A percentile compares a stretch with the other conserved stretches of the same genome.
phyloP scores from a whole-genome alignment of 78 protist species.

The Tieghemostelium lacteum region DNA sequence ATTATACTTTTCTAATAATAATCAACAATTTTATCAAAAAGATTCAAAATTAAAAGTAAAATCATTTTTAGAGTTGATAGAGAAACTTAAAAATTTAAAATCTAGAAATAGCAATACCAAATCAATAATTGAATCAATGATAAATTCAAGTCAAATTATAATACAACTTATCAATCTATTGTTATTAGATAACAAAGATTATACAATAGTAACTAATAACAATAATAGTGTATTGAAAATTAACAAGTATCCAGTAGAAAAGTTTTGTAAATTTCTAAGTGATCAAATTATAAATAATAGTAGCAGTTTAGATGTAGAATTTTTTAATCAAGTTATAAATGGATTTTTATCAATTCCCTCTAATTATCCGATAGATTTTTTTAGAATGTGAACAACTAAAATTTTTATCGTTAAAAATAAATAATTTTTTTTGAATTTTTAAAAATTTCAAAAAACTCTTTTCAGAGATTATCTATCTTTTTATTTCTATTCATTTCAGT shows the following conservation, averaged over 20 bases:
- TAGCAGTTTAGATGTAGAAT: not conserved
- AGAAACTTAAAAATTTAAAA: not conserved
- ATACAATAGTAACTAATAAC: not conserved
- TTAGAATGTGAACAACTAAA: not conserved
- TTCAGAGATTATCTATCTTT: no score
- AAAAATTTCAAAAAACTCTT: no score
- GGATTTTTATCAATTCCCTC: not conserved
- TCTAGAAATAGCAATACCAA: not conserved
- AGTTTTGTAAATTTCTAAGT: not conserved
- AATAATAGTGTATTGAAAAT: not conserved
- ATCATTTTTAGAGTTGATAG: constrained; percentile 1
- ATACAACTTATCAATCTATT: not conserved
- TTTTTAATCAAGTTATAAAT: not conserved
- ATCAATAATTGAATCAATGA: constrained; percentile 16
- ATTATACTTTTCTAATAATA: not conserved
- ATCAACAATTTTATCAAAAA: not conserved
- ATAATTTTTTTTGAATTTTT: no score
- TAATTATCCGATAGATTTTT: not conserved
- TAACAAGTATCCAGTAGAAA: not conserved
- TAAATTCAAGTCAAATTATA: constrained; percentile 10
- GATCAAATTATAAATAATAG: not conserved
- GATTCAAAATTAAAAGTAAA: not conserved
- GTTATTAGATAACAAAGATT: not conserved
- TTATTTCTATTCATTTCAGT: no score
- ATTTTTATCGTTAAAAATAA: no score